Evolutionary conservation across 352 stramenopile species (phyloP).

Genomic region (Elongisporangium undulatum): DNA sequence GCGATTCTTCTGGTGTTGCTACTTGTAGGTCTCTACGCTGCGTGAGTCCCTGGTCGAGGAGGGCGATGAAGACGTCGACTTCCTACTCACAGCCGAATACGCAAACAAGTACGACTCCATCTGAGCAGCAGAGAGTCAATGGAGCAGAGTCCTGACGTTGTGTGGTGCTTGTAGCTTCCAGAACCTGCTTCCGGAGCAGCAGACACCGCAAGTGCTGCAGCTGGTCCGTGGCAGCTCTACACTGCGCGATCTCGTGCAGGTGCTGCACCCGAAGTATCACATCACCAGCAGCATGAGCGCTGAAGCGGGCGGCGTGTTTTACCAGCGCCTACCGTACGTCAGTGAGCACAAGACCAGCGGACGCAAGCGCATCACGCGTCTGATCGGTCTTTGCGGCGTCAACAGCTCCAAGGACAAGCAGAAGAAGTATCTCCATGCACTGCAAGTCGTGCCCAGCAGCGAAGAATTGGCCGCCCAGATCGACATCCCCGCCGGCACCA

Average conservation of each 20-base stretch:
- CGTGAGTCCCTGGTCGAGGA: conserved; percentile 13
- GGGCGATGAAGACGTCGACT: conserved; percentile 41
- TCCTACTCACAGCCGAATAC: conserved; percentile 60
- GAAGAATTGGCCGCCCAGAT: conserved; percentile 24
- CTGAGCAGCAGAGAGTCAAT: background rate
- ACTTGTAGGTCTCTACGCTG: conserved; percentile 3
- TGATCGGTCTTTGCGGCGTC: conserved; percentile 66
- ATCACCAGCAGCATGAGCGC: conserved; percentile 33
- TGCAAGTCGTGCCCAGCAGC: conserved; percentile 47
- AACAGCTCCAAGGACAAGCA: conserved; percentile 62
- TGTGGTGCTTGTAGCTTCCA: conserved; percentile 33
- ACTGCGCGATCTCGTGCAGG: conserved; percentile 29
- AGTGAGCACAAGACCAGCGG: conserved; percentile 37
- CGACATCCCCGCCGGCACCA: conserved; percentile 67
- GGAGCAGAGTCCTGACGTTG: background rate
- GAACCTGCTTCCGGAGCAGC: conserved; percentile 49
- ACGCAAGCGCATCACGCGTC: conserved; percentile 57
- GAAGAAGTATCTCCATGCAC: conserved; percentile 76
- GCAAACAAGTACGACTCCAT: conserved; percentile 18
- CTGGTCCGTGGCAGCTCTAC: conserved; percentile 17
- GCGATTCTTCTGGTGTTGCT: background rate
- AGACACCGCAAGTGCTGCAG: conserved; percentile 49
- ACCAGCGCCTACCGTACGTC: conserved; percentile 77
- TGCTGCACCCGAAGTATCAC: conserved; percentile 68
- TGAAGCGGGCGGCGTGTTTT: conserved; percentile 53